phyloP scores from a whole-genome alignment of 257 asterid species.

The Nicotiana tabacum region DNA sequence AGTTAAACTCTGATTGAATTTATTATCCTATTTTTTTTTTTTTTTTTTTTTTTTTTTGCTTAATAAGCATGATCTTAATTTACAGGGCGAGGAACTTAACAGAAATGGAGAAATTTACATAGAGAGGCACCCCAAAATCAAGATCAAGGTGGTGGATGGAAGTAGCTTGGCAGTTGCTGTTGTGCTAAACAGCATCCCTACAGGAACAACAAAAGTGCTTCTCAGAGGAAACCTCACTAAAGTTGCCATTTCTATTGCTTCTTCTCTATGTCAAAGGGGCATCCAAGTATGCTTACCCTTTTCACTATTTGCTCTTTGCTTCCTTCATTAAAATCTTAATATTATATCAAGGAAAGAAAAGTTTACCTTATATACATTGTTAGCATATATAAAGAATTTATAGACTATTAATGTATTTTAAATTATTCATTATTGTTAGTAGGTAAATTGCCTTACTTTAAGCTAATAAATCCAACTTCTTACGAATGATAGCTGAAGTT shows the following conservation, averaged over 20 bases:
- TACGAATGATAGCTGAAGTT: background rate
- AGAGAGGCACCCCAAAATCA: conserved; percentile 49
- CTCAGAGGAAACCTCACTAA: conserved; percentile 43
- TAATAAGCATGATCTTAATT: background rate
- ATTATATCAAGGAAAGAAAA: too few species aligned
- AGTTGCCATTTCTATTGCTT: conserved; percentile 48
- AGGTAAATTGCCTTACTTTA: background rate
- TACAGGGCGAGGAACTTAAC: conserved; percentile 63
- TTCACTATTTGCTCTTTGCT: background rate
- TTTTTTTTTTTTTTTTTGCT: too few species aligned
- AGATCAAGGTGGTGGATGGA: conserved; percentile 73
- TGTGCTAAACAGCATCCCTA: conserved; percentile 65
- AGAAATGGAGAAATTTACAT: conserved; percentile 51
- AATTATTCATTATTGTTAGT: background rate
- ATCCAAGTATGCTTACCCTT: conserved; percentile 40
- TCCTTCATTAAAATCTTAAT: background rate
- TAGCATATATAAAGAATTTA: too few species aligned
- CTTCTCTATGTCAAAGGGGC: conserved; percentile 56
- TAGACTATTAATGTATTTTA: background rate
- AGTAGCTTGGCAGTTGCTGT: conserved; percentile 73
- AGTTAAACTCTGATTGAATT: background rate
- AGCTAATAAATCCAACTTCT: background rate
- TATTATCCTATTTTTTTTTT: too few species aligned
- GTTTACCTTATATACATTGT: too few species aligned
- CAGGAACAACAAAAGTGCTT: conserved; percentile 50